A percentile compares a stretch with the other conserved stretches of the same genome.
Conservation (phyloP, 495 filamentous ascomycete species). For the Margaritispora aquatica region DNA sequence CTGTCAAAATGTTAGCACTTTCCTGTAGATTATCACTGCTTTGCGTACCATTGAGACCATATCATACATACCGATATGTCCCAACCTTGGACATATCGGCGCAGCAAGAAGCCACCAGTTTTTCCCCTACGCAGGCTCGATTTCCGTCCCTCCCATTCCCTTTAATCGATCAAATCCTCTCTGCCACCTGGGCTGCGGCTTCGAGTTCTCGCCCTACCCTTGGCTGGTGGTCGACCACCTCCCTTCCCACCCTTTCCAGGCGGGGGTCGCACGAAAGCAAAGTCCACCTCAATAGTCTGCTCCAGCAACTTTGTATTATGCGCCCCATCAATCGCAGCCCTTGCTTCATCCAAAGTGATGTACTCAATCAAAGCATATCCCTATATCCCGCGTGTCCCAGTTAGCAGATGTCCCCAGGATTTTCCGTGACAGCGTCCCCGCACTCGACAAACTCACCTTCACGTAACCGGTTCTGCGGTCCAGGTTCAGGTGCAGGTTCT, state of each 20-base stretch:
- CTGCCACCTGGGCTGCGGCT: constrained; percentile 21
- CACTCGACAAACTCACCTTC: constrained; percentile 80
- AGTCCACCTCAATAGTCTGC: constrained; percentile 88
- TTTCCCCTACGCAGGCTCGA: background rate
- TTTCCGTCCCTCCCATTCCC: background rate
- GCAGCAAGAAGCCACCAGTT: constrained; percentile 9
- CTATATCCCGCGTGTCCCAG: constrained; percentile 37
- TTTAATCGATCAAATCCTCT: constrained; percentile 24
- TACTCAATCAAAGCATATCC: constrained; percentile 95
- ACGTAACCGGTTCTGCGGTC: constrained; percentile 96
- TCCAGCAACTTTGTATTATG: constrained; percentile 81
- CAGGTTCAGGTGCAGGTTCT: constrained; percentile 92
- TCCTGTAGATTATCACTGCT: background rate
- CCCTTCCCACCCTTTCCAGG: constrained; percentile 34
- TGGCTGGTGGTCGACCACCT: constrained; percentile 23
- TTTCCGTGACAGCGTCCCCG: no score
- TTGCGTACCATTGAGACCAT: constrained; percentile 24
- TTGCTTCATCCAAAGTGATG: constrained; percentile 77
- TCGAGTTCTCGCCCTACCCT: constrained; percentile 24
- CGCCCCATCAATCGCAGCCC: constrained; percentile 77
- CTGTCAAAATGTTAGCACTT: background rate
- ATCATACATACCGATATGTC: constrained; percentile 29
- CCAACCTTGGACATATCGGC: constrained; percentile 32
- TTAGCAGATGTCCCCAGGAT: constrained; percentile 9
- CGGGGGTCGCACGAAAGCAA: constrained; percentile 93